Conservation (phyloP, 2,329 filamentous ascomycete species). For the Bipolaris gigantea region DNA sequence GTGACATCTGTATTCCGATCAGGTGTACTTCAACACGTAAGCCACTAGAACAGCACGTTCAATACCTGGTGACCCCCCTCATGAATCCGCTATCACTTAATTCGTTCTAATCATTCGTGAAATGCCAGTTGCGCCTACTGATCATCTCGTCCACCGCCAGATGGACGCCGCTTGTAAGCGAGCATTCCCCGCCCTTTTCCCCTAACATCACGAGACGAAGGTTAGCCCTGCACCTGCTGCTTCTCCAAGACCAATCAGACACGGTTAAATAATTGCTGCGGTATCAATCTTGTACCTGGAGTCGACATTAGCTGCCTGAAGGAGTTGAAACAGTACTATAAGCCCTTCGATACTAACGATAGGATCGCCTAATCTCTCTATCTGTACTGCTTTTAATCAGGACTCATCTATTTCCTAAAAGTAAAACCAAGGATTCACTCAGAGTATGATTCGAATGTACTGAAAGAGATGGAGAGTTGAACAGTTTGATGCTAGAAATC, state of each 20-base stretch:
- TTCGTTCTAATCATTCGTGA: neutral
- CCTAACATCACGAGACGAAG: too few relatives aligned
- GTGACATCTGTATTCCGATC: neutral
- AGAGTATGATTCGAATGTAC: conserved; percentile 32
- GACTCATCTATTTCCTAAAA: conserved; percentile 14
- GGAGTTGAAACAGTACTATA: conserved; percentile 18
- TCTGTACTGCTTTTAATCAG: too few relatives aligned
- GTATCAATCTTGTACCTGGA: too few relatives aligned
- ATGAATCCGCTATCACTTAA: neutral
- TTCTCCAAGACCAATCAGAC: too few relatives aligned
- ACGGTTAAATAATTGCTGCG: too few relatives aligned
- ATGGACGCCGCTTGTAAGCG: too few relatives aligned
- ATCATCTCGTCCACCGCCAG: too few relatives aligned
- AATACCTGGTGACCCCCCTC: neutral
- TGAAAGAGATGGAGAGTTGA: conserved; percentile 20
- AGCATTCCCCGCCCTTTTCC: too few relatives aligned
- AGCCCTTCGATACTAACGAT: conserved; percentile 10
- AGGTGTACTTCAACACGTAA: neutral
- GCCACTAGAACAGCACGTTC: neutral
- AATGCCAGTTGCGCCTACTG: neutral
- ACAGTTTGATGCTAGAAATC: neutral
- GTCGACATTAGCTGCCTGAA: too few relatives aligned
- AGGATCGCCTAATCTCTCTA: too few relatives aligned
- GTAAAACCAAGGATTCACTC: conserved; percentile 35
- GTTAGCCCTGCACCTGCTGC: too few relatives aligned